Evolutionary conservation across 2,329 filamentous ascomycete genomes (phyloP).

Genomic region (Cordyceps tenuipes): DNA sequence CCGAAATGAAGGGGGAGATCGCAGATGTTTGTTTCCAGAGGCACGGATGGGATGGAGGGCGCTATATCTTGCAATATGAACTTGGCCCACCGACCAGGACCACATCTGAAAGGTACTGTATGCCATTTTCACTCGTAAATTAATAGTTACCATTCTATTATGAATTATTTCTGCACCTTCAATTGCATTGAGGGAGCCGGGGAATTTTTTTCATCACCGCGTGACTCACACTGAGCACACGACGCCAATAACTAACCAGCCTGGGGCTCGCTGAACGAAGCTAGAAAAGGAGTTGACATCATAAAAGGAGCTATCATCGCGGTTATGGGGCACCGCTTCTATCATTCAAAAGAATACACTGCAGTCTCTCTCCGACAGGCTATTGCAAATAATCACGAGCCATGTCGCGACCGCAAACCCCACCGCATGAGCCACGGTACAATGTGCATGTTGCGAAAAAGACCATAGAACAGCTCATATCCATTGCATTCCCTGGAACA

Average conservation of each 20-base stretch:
- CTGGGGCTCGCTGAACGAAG: neutral
- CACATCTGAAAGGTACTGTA: neutral
- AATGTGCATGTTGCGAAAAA: slow-evolving; percentile 13
- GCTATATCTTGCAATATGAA: no score
- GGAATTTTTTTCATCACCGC: neutral
- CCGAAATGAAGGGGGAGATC: neutral
- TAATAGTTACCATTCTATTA: no score
- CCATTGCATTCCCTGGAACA: slow-evolving; percentile 10
- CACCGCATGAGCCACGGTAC: slow-evolving; percentile 16
- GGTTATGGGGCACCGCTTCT: no score
- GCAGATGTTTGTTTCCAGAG: no score
- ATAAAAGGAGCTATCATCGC: neutral
- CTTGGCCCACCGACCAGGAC: neutral
- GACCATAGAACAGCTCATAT: slow-evolving; percentile 12
- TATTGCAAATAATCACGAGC: neutral
- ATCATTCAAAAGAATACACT: neutral
- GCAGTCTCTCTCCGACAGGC: neutral
- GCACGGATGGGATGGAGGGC: neutral
- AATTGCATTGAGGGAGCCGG: neutral
- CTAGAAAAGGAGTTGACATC: neutral
- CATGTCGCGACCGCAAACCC: slow-evolving; percentile 14
- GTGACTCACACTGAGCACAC: neutral
- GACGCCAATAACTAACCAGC: neutral
- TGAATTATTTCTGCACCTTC: neutral
- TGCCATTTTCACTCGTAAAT: neutral